Percentiles rank a stretch among this genome's conserved stretches.
phyloP scores from a whole-genome alignment of 2,329 filamentous ascomycete species.

The Tolypocladium cylindrosporum region DNA sequence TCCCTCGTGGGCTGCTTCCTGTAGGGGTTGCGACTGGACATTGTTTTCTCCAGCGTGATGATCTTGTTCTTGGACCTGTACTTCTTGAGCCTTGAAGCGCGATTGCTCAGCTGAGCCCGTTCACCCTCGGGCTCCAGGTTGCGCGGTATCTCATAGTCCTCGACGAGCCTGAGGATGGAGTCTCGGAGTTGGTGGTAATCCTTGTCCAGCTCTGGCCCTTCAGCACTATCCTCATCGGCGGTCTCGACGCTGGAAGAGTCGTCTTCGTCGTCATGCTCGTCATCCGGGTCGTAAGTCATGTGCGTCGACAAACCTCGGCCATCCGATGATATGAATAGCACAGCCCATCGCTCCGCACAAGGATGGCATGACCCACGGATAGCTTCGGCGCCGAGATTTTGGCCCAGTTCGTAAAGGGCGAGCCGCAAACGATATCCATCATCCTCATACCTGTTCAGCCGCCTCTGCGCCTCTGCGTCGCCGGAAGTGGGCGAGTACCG shows the following conservation, averaged over 20 bases:
- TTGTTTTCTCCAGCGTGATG: slow-evolving; percentile 38
- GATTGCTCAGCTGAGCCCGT: slow-evolving; percentile 60
- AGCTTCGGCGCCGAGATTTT: slow-evolving; percentile 52
- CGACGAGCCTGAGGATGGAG: slow-evolving; percentile 69
- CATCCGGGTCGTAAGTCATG: slow-evolving; percentile 62
- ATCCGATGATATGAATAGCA: slow-evolving; percentile 67
- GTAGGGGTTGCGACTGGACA: slow-evolving; percentile 50
- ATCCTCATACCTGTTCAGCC: slow-evolving; percentile 46
- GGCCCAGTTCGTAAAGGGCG: slow-evolving; percentile 61
- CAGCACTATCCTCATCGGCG: slow-evolving; percentile 50
- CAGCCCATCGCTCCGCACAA: slow-evolving; percentile 73
- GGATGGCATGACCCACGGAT: slow-evolving; percentile 64
- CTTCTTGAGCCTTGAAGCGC: slow-evolving; percentile 51
- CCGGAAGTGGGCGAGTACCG: slow-evolving; percentile 44
- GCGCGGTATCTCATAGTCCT: slow-evolving; percentile 72
- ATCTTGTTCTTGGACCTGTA: slow-evolving; percentile 51
- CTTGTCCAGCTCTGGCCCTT: slow-evolving; percentile 57
- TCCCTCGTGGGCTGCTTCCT: slow-evolving; percentile 20
- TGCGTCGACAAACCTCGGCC: slow-evolving; percentile 59
- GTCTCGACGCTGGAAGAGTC: slow-evolving; percentile 51
- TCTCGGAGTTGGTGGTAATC: slow-evolving; percentile 75
- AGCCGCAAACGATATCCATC: slow-evolving; percentile 56
- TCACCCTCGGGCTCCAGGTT: slow-evolving; percentile 49
- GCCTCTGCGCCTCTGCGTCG: slow-evolving; percentile 32
- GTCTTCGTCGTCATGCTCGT: slow-evolving; percentile 56